phyloP scores from a whole-genome alignment of 2,329 filamentous ascomycete species.

The Dendrostoma leiphaemia region DNA sequence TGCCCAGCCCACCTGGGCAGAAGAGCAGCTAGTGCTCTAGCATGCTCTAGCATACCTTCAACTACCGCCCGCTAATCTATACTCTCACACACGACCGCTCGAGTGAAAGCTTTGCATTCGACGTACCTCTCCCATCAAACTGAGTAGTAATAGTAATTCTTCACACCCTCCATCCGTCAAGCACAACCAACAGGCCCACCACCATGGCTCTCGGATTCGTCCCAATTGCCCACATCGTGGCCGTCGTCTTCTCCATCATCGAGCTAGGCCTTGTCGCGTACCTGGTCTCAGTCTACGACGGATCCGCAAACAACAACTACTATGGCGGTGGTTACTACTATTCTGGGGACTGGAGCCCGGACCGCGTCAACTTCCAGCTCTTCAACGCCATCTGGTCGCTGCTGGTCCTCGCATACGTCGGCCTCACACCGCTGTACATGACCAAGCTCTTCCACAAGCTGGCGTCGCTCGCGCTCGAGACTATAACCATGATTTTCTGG shows the following conservation, averaged over 20 bases:
- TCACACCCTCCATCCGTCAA: neutral
- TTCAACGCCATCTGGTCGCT: constrained; percentile 78
- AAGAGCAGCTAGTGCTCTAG: no score
- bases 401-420: constrained; percentile 68
- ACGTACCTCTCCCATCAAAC: no score
- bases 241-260: constrained; percentile 68
- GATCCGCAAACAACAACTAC: constrained; percentile 29
- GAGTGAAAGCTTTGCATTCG: no score
- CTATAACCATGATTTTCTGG: constrained; percentile 82
- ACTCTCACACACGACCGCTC: neutral
- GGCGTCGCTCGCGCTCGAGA: constrained; percentile 65
- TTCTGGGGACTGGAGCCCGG: constrained; percentile 42
- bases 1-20: no score
- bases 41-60: no score
- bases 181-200: constrained; percentile 9
- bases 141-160: no score
- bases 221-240: constrained; percentile 63
- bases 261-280: constrained; percentile 75
- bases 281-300: constrained; percentile 48
- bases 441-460: constrained; percentile 60
- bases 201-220: constrained; percentile 54
- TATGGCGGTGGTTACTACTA: constrained; percentile 19
- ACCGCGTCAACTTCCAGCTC: constrained; percentile 71
- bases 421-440: constrained; percentile 63
- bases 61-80: no score